Evolutionary conservation across 2,329 filamentous ascomycete genomes (phyloP).

Genomic region (Mycosphaerella arachidis): DNA sequence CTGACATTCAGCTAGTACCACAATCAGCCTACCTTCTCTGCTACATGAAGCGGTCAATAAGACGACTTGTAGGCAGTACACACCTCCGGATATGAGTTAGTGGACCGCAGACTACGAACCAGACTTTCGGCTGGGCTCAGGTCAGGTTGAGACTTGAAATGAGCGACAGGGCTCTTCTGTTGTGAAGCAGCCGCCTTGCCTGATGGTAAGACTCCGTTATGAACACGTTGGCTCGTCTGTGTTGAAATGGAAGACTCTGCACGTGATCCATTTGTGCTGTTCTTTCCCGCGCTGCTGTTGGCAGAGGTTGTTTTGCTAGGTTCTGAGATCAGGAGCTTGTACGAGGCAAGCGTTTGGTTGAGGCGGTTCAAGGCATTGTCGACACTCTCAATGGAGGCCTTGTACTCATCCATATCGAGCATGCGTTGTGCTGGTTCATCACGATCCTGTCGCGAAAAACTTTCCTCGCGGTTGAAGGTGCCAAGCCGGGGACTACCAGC

Average conservation of each 20-base stretch:
- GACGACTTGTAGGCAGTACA: slow-evolving; percentile 5
- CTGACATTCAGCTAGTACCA: slow-evolving; percentile 8
- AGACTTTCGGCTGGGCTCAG: neutral
- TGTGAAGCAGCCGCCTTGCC: neutral
- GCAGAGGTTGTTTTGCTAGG: neutral
- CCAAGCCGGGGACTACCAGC: neutral
- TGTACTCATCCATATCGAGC: slow-evolving; percentile 27
- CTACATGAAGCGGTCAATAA: neutral
- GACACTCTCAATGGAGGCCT: slow-evolving; percentile 27
- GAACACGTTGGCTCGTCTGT: neutral
- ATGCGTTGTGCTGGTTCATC: neutral
- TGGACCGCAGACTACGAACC: slow-evolving; percentile 9
- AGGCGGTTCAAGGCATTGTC: slow-evolving; percentile 29
- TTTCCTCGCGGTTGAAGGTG: neutral
- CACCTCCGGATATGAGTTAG: slow-evolving; percentile 19
- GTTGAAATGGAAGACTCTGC: neutral
- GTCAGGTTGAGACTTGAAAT: neutral
- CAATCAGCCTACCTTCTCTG: slow-evolving; percentile 17
- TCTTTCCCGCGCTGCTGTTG: neutral
- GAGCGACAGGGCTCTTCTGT: neutral
- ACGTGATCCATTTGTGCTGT: neutral
- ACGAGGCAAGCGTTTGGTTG: slow-evolving; percentile 30
- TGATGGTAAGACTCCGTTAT: neutral
- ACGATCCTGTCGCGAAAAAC: neutral
- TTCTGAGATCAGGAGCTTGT: slow-evolving; percentile 21